A percentile compares a stretch with the other conserved stretches of the same genome.
These are phyloP conservation scores for Beta corolliflora DNA, from an alignment of 179 eudicot species.

Conservation along the genomic window DNA sequence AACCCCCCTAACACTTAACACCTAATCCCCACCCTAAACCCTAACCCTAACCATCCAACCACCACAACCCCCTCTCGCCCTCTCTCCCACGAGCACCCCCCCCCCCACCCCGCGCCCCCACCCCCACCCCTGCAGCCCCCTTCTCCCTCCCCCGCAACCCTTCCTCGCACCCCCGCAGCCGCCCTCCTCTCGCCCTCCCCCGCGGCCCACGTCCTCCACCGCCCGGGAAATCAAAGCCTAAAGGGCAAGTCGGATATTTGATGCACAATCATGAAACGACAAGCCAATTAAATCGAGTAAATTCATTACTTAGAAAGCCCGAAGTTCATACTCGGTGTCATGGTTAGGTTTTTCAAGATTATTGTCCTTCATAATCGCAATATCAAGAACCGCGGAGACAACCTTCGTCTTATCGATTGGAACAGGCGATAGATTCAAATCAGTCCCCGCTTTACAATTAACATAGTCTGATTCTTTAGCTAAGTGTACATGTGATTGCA, in stretches of 20 bases:
- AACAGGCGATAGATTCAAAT: conserved; percentile 29
- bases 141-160: too few relatives aligned
- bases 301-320: conserved; percentile 15
- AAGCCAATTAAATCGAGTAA: conserved; percentile 5
- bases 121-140: too few relatives aligned
- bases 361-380: conserved; percentile 23
- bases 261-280: conserved; percentile 2
- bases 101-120: too few relatives aligned
- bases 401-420: conserved; percentile 24
- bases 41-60: too few relatives aligned
- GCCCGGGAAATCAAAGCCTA: conserved; percentile 24
- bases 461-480: conserved; percentile 29
- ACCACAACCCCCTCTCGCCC: too few relatives aligned
- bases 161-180: too few relatives aligned
- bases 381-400: conserved; percentile 29
- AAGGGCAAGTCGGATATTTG: conserved; percentile 21
- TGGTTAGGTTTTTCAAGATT: conserved; percentile 20
- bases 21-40: too few relatives aligned
- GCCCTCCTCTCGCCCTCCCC: too few relatives aligned
- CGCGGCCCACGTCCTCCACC: conserved; percentile 33
- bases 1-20: too few relatives aligned
- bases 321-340: conserved; percentile 31
- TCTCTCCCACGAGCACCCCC: too few relatives aligned
- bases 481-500: conserved; percentile 18
- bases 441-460: conserved; percentile 31